Evolutionary conservation across 495 filamentous ascomycete species (phyloP), one percentile per base, ranked within the genome.

Genomic region (Aspergillus bridgeri): DNA sequence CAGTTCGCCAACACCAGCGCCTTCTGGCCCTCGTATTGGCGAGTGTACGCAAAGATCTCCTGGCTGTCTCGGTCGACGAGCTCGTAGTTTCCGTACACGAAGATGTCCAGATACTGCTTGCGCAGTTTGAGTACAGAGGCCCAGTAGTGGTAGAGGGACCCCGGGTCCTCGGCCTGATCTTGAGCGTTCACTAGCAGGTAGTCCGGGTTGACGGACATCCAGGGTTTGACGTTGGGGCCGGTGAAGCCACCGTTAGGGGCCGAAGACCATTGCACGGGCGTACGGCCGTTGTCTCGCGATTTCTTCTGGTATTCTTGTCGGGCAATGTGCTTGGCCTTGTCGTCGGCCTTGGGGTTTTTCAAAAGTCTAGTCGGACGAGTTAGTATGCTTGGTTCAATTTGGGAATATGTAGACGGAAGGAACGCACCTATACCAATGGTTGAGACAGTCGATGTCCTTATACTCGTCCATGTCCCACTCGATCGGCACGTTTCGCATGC

Each of bases 371-470:
- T 5, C 7, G 15, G 11, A 38, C 27, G 23, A n/a, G 42, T 38
- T 54, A 24, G 20, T 20, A n/a, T 23, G 1, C 46, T n/a, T n/a
- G n/a, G n/a, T n/a, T 13, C 23, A 15, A n/a, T 52, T 52, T 18
- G 6, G 6, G 3, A 19, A 25, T 6, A 33, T 8, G 6, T 17
- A 11, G n/a, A 21, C 20, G 9, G n/a, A 47, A 20, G 17, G n/a
- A 5, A 53, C 60, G 21, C 63, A 80, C 65, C 77, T 68, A 27
- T 79, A 65, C 79, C 83, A 88, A 52, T 86, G 86, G 60, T 86
- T 88, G 4, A 84, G 65, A 27, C 81, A 83, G 60, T 89, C 89
- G 51, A 90, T 79, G 61, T 92, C 89, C 60, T 86, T 83, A 69
- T 87, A 91, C 53, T 89, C 81, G 15, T 83, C 80, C 22, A 89